Evolutionary conservation across 495 filamentous ascomycete species (phyloP), one percentile per base, ranked within the genome.

Genomic region (Penicillium canescens): DNA sequence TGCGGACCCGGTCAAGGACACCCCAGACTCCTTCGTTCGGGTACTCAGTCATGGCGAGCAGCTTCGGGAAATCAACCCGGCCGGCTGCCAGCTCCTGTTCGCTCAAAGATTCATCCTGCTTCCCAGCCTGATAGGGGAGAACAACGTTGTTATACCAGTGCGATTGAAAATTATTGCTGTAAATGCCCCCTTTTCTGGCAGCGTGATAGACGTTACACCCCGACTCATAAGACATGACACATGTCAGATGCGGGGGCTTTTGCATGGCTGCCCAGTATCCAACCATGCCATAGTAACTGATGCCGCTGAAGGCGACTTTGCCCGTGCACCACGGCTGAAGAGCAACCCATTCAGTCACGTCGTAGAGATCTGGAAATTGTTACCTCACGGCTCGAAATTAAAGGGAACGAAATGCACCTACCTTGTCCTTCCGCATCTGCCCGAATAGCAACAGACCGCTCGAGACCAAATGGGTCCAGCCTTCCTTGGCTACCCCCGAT

Each of bases 111-210:
- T 13, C 31, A 40, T 51, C 73, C 0, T 71, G 61, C 3, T 58
- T 60, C 3, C 82, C 82, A 49, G 82, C 84, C 61, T 85, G 82
- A 54, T 81, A 79, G 2, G 66, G 60, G 13, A 82, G 53, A 10
- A 82, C 79, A 56, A 83, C 79, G 0, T 77, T 63, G 55, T 78
- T 68, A 77, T 78, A 85, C 80, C 81, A 83, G 20, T 77, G 71
- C 12, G 65, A 55, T 46, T 82, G 78, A 61, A 84, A 85, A 10
- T 59, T 62, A 54, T 84, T 76, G 0, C 74, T 79, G 28, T 80
- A 62, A 20, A 85, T 82, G 5, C 82, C 82, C 1, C 82, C 81
- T 45, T 83, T 80, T 7, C 79, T 64, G 42, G 69, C 76, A 47
- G 82, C 79, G 0, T 78, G 69, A 57, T 82, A 83, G 51, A 75